Evolutionary conservation across 768 basidiomycete species (phyloP).

Genomic region (Cystofilobasidium ferigula): DNA sequence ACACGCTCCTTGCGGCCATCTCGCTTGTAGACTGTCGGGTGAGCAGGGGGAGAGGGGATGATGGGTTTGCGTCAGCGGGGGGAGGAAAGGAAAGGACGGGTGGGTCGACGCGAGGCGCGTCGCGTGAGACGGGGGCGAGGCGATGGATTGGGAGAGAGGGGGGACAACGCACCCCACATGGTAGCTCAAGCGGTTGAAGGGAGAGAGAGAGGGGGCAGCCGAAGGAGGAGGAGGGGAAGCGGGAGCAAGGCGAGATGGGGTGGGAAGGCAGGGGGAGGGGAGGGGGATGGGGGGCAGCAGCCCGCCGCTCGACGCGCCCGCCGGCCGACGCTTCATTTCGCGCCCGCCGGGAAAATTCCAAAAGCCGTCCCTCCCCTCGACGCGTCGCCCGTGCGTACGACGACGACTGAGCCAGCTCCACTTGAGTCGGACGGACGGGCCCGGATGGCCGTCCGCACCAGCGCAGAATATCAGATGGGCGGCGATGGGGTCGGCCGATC

Average conservation of each 20-base stretch:
- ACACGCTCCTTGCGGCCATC: constrained; percentile 38
- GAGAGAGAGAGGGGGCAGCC: not conserved
- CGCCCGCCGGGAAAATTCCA: too few species aligned
- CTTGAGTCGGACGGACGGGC: too few species aligned
- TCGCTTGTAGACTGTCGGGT: constrained; percentile 34
- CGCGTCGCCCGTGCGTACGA: too few species aligned
- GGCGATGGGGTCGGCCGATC: too few species aligned
- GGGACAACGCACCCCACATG: constrained; percentile 8
- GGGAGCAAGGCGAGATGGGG: not conserved
- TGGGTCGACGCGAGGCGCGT: not conserved
- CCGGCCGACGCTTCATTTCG: too few species aligned
- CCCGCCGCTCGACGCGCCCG: too few species aligned
- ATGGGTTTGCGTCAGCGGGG: not conserved
- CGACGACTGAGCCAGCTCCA: too few species aligned
- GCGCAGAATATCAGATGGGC: too few species aligned
- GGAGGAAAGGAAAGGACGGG: not conserved
- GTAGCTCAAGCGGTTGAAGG: not conserved
- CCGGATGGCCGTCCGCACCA: too few species aligned
- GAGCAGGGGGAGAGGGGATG: not conserved
- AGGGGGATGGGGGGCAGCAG: not conserved
- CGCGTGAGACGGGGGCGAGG: not conserved
- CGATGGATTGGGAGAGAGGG: not conserved
- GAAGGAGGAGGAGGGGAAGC: not conserved
- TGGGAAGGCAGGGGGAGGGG: not conserved
- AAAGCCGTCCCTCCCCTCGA: too few species aligned